Evolutionary conservation across 164 flowering plant genomes (phyloP), one percentile per base, ranked within the genome.

Genomic region (Warburgia ugandensis): DNA sequence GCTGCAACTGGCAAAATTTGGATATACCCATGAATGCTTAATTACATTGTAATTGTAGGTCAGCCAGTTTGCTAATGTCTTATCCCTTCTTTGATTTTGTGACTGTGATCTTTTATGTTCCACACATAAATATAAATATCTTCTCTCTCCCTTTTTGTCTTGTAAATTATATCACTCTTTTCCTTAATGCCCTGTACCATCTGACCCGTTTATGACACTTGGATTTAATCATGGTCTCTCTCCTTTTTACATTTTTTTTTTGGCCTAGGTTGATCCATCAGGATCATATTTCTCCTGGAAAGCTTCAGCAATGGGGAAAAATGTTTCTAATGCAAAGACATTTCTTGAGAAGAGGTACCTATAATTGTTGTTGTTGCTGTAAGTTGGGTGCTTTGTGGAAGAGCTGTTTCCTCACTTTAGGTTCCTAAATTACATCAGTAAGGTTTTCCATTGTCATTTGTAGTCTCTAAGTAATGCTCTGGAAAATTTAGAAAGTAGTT

Each of bases 271-370:
- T 69, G 99, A 94, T 56, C 99, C 99, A 45, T 92, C 99, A 46
- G 99, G 99, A 54, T 88, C 99, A 49, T 92, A 92, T 70, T 94
- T 94, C 71, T 94, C 99, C 8, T 94, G 99, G 99, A 94, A 89
- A 68, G 99, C 99, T 33, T 94, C 99, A 6, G 99, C 99, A 19
- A 89, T 94, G 97, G 99, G 99, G n/a, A 94, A 89, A 60, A 94
- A 94, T 73, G 99, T 89, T 11, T 94, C 99, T 9, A 94, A 94
- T 78, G 99, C 99, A 5, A 94, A 94, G 68, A 83, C 99, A 44
- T 94, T 94, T 77, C 92, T 94, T 29, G 99, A 89, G 70, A 94
- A 94, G 69, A 86, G 99, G 99, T 84, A 56, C 6, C 0, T 36
- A 43, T 12, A 42, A 12, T 45, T 38, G 25, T 2, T 6, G 1